Conservation (phyloP, 139 green algal species). For the Deuterostichococcus epilithicus region DNA sequence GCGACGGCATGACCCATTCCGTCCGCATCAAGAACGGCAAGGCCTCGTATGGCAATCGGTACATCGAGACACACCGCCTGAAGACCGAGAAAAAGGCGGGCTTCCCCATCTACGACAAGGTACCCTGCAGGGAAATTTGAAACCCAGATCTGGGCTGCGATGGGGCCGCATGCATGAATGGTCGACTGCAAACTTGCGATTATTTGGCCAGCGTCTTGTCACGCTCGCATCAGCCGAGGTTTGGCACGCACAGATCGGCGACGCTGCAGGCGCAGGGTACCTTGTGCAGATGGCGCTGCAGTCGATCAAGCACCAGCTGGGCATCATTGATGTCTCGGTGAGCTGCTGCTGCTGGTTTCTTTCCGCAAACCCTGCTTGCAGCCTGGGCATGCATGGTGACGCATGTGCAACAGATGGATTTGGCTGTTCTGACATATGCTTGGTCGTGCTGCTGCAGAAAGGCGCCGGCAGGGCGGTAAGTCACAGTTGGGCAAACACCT, state of each 20-base stretch:
- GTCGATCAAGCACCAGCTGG: background rate
- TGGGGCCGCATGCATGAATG: no score
- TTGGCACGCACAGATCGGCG: conserved; percentile 5
- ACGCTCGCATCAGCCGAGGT: no score
- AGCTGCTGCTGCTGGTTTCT: background rate
- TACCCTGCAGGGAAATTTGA: no score
- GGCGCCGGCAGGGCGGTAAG: conserved; percentile 25
- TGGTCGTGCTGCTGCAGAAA: conserved; percentile 4
- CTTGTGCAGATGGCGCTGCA: conserved; percentile 17
- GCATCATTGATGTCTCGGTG: conserved; percentile 2
- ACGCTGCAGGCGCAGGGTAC: conserved; percentile 4
- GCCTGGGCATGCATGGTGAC: background rate
- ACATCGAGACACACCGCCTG: conserved; percentile 52
- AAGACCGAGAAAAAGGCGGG: conserved; percentile 34
- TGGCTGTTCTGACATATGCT: background rate
- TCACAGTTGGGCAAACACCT: background rate
- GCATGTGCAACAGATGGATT: background rate
- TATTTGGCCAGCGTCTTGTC: no score
- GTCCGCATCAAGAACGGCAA: conserved; percentile 52
- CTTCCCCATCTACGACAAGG: conserved; percentile 26
- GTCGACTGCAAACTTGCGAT: no score
- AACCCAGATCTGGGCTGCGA: no score
- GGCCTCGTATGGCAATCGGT: conserved; percentile 64
- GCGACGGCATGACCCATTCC: conserved; percentile 78
- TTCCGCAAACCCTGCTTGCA: background rate